Conservation (phyloP, 495 filamentous ascomycete genomes). For the Hypoxylon trugodes region DNA sequence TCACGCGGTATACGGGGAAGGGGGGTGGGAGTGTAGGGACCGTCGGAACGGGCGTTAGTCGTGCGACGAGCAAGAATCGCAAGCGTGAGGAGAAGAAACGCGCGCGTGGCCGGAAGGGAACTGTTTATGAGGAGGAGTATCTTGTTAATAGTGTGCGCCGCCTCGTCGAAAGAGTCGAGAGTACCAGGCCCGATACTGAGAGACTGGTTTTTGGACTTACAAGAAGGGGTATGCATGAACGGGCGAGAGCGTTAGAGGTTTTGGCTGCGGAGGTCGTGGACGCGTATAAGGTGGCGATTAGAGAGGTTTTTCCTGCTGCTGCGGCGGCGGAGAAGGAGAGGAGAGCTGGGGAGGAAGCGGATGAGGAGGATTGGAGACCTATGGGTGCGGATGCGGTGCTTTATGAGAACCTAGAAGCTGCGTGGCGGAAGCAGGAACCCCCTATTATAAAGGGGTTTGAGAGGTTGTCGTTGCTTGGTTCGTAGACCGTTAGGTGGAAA, state of each 20-base stretch:
- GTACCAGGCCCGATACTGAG: constrained; percentile 70
- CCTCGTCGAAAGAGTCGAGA: constrained; percentile 84
- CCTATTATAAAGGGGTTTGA: constrained; percentile 57
- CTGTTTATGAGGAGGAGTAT: constrained; percentile 97
- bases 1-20: constrained; percentile 88
- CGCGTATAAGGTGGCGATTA: constrained; percentile 67
- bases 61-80: constrained; percentile 83
- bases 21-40: constrained; percentile 68
- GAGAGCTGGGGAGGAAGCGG: constrained; percentile 43
- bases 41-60: constrained; percentile 67
- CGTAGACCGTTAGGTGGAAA: constrained; percentile 12
- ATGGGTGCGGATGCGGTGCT: constrained; percentile 61
- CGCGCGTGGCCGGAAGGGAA: constrained; percentile 92
- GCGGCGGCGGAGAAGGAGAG: constrained; percentile 34
- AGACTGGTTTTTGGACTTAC: constrained; percentile 76
- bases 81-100: constrained; percentile 92
- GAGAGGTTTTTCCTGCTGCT: constrained; percentile 70
- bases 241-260: constrained; percentile 78
- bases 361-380: constrained; percentile 47
- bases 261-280: constrained; percentile 75
- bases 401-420: constrained; percentile 57
- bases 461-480: constrained; percentile 65
- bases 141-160: constrained; percentile 85
- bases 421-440: constrained; percentile 53
- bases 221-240: constrained; percentile 85